Evolutionary conservation across 2,329 filamentous ascomycete species (phyloP).

Genomic region (Hypoxylon sp.): DNA sequence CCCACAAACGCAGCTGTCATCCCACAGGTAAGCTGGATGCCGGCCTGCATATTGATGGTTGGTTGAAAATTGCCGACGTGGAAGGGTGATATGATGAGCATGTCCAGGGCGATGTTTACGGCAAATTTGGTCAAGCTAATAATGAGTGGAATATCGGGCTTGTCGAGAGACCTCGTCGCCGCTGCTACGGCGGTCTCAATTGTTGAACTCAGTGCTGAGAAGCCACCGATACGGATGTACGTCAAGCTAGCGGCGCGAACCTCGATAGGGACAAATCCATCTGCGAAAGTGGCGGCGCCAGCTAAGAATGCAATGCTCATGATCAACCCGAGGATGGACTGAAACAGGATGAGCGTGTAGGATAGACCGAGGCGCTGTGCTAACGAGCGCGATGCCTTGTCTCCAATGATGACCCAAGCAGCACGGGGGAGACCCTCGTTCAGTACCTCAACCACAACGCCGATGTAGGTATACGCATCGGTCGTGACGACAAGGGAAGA

Average conservation of each 20-base stretch:
- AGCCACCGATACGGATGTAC: conserved; percentile 76
- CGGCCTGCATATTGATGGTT: conserved; percentile 75
- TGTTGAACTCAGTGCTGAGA: conserved; percentile 73
- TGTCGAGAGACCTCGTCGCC: conserved; percentile 75
- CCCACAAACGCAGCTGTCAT: conserved; percentile 69
- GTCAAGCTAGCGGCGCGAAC: conserved; percentile 70
- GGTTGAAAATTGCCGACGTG: conserved; percentile 69
- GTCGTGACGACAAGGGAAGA: conserved; percentile 73
- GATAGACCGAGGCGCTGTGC: conserved; percentile 70
- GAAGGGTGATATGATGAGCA: conserved; percentile 76
- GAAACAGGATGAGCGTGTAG: conserved; percentile 74
- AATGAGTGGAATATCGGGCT: conserved; percentile 77
- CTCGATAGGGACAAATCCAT: conserved; percentile 73
- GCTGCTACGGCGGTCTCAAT: conserved; percentile 74
- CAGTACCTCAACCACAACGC: conserved; percentile 75
- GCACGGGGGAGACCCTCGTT: conserved; percentile 81
- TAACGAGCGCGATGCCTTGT: conserved; percentile 68
- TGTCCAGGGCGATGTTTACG: conserved; percentile 76
- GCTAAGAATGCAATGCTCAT: conserved; percentile 72
- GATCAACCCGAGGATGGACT: conserved; percentile 69
- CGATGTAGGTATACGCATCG: conserved; percentile 79
- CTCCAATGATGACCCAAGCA: conserved; percentile 78
- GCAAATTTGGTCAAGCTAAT: conserved; percentile 75
- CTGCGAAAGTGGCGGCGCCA: conserved; percentile 69
- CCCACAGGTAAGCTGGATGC: conserved; percentile 74